A percentile compares a stretch with the other conserved stretches of the same genome.
These are phyloP conservation scores for Silybum marianum DNA, from an alignment of 129 eudicot species.

Conservation along the genomic window DNA sequence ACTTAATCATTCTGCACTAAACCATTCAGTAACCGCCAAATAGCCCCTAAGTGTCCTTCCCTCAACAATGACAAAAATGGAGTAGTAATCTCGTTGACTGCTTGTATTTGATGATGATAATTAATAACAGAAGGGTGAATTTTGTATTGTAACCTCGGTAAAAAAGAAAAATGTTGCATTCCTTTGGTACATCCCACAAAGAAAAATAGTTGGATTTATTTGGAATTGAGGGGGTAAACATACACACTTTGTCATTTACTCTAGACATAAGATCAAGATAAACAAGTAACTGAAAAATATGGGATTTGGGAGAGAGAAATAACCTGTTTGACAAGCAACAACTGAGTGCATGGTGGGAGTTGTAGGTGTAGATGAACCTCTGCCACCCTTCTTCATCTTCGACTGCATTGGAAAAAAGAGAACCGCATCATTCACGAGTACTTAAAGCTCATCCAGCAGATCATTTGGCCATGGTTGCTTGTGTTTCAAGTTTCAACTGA, in stretches of 20 bases:
- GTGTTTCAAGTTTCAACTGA: not conserved
- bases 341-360: constrained; percentile 40
- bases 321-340: constrained; percentile 62
- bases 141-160: not conserved
- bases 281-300: not conserved
- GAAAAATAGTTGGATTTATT: not conserved
- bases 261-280: not conserved
- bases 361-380: constrained; percentile 52
- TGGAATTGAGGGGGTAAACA: not conserved
- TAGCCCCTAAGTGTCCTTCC: too few relatives aligned
- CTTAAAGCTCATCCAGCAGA: not conserved
- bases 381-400: constrained; percentile 59
- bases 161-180: not conserved
- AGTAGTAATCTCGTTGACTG: not conserved
- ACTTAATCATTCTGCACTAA: too few relatives aligned
- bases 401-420: constrained; percentile 48
- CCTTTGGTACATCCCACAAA: not conserved
- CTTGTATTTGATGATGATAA: not conserved
- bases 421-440: constrained; percentile 4
- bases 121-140: not conserved
- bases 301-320: not conserved
- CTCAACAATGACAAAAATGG: not conserved
- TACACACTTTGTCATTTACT: not conserved
- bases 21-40: too few relatives aligned
- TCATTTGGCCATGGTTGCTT: not conserved